Evolutionary conservation across 768 basidiomycete genomes (phyloP).

Genomic region (Tricholoma furcatifolium): DNA sequence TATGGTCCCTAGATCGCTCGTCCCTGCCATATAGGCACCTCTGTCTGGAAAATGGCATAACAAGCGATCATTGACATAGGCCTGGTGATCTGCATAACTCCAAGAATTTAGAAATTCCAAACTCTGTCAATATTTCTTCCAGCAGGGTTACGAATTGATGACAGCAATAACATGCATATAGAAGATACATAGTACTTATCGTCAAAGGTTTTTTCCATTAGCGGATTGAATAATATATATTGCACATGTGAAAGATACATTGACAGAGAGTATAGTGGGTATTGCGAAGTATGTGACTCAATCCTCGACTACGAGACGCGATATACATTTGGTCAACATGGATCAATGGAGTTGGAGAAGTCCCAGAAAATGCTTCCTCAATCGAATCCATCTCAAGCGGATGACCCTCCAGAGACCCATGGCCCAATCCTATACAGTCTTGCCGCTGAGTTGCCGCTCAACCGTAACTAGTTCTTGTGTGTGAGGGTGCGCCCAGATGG

Average conservation of each 20-base stretch:
- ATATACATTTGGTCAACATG: not conserved
- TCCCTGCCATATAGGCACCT: no score
- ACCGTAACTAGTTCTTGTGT: constrained; percentile 64
- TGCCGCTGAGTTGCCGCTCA: constrained; percentile 57
- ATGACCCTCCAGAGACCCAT: constrained; percentile 11
- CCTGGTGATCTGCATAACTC: no score
- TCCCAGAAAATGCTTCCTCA: constrained; percentile 1
- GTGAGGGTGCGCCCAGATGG: constrained; percentile 72
- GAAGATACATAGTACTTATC: no score
- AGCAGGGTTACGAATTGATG: no score
- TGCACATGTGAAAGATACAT: not conserved
- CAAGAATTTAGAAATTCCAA: no score
- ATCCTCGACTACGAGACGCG: not conserved
- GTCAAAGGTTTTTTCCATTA: not conserved
- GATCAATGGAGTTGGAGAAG: constrained; percentile 10
- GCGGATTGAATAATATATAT: not conserved
- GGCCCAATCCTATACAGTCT: constrained; percentile 23
- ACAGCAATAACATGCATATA: no score
- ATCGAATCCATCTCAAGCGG: constrained; percentile 3
- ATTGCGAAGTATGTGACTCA: not conserved
- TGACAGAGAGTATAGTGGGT: not conserved
- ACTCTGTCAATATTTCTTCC: no score
- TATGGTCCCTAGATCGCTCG: no score
- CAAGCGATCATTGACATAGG: no score
- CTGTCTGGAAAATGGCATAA: no score